Evolutionary conservation across 805 yeast species (phyloP).

Genomic region (Tetrapisispora namnaoensis): DNA sequence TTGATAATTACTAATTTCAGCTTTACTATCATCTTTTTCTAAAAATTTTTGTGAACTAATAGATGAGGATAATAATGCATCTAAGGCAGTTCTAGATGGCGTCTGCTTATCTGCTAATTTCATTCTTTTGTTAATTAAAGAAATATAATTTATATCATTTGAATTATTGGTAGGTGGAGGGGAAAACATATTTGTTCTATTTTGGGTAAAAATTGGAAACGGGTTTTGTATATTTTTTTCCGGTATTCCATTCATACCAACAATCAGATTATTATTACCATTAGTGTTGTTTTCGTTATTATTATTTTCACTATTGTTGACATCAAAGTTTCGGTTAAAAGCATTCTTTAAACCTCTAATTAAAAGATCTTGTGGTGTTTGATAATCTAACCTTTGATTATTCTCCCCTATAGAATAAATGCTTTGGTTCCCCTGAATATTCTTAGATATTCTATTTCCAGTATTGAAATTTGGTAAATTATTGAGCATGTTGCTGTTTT

Average conservation of each 20-base stretch:
- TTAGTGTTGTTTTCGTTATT: neutral
- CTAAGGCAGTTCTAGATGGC: conserved; percentile 25
- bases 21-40: neutral
- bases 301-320: neutral
- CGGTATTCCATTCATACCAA: neutral
- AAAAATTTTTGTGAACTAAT: conserved; percentile 15
- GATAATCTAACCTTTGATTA: neutral
- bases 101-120: conserved; percentile 22
- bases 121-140: conserved; percentile 15
- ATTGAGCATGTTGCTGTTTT: neutral
- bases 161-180: conserved; percentile 10
- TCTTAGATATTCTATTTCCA: neutral
- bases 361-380: neutral
- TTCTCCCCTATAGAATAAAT: neutral
- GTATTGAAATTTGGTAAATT: neutral
- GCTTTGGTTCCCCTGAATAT: neutral
- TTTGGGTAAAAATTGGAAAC: neutral
- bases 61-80: conserved; percentile 22
- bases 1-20: neutral
- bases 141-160: conserved; percentile 1
- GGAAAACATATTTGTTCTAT: conserved; percentile 9
- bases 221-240: conserved; percentile 8
- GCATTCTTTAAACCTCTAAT: neutral
- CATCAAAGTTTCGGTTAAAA: neutral
- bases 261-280: neutral